Conservation (phyloP, 352 stramenopile genomes). For the Pythium vanterpoolii region DNA sequence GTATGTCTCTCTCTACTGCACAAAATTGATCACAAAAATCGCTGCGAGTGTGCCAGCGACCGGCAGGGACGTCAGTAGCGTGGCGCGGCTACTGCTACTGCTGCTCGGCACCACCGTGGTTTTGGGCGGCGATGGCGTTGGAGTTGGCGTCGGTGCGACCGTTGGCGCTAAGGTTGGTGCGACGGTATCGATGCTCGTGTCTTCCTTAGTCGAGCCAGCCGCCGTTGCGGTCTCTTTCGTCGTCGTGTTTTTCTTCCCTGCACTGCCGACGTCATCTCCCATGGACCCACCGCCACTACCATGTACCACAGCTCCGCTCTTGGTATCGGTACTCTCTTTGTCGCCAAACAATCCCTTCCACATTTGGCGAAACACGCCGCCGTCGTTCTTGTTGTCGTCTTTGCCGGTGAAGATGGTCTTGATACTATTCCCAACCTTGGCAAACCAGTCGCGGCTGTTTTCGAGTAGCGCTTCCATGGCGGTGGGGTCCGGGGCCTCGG, state of each 20-base stretch:
- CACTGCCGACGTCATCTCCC: not conserved
- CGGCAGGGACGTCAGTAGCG: conserved; percentile 12
- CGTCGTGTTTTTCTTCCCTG: not conserved
- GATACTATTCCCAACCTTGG: conserved; percentile 2
- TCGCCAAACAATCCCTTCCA: conserved; percentile 12
- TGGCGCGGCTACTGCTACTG: conserved; percentile 4
- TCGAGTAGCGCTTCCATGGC: conserved; percentile 4
- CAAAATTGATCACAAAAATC: conserved; percentile 17
- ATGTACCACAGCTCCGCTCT: not conserved
- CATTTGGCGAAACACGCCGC: conserved; percentile 9
- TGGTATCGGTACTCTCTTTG: not conserved
- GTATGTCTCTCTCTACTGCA: conserved; percentile 2
- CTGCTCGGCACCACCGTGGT: no score
- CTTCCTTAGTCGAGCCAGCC: not conserved
- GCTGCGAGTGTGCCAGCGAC: conserved; percentile 6
- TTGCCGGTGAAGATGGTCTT: conserved; percentile 5
- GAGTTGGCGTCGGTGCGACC: not conserved
- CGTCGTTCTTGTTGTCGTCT: conserved; percentile 7
- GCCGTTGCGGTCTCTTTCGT: not conserved
- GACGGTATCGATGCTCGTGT: conserved; percentile 10
- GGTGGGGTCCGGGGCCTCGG: not conserved
- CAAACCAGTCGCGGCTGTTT: conserved; percentile 7
- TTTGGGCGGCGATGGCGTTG: not conserved
- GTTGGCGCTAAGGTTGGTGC: not conserved
- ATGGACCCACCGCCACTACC: conserved; percentile 5